These are phyloP conservation scores for Phytophthora pisi DNA, from an alignment of 352 stramenopile genomes.

Conservation along the genomic window DNA sequence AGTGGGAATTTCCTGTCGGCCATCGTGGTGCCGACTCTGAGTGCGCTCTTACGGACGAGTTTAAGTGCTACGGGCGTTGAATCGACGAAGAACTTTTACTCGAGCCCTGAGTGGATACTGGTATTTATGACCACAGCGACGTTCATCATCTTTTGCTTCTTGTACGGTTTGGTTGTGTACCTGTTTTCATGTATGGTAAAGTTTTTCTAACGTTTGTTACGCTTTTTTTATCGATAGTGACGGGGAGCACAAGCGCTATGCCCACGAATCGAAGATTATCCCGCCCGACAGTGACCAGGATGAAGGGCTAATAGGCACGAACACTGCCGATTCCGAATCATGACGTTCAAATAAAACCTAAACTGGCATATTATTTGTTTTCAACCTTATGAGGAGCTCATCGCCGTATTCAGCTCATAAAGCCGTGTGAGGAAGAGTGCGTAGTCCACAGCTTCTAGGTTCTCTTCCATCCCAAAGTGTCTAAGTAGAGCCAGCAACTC, in stretches of 20 bases:
- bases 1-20: conserved; percentile 76
- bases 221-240: conserved; percentile 31
- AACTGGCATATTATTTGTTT: neutral
- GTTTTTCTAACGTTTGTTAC: conserved; percentile 2
- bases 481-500: conserved; percentile 47
- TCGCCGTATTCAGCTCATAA: conserved; percentile 37
- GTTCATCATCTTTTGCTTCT: conserved; percentile 56
- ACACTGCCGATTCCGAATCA: neutral
- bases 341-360: neutral
- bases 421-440: conserved; percentile 47
- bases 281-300: neutral
- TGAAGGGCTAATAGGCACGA: neutral
- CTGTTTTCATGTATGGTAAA: no score
- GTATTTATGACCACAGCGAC: conserved; percentile 43
- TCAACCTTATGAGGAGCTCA: neutral
- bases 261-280: conserved; percentile 39
- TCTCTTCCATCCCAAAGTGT: conserved; percentile 59
- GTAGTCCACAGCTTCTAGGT: conserved; percentile 45
- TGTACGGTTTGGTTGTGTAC: conserved; percentile 24
- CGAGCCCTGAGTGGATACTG: conserved; percentile 57
- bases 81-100: conserved; percentile 41
- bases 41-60: conserved; percentile 44
- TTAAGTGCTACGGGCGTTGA: conserved; percentile 41
- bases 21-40: conserved; percentile 53
- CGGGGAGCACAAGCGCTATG: conserved; percentile 62